Base-by-base conservation (phyloP, 768 basidiomycete genomes). In the Boletus coccyginus region DNA sequence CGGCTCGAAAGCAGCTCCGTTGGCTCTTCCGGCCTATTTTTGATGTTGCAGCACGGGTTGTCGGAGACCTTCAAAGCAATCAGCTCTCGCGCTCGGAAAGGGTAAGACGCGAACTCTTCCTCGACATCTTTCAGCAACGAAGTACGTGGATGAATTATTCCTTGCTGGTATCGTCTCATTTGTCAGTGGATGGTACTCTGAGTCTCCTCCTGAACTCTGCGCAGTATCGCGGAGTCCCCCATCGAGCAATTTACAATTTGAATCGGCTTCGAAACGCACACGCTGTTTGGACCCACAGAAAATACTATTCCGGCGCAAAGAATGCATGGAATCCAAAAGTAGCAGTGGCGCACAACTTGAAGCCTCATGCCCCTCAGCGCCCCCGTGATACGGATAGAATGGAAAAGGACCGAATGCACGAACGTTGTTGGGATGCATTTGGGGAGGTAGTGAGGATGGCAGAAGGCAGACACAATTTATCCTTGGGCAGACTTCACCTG, bases 101-200 rank as follows among this genome's bases (percentile, higher is more conserved):
- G 56, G 56, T 64, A 19, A 61, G 59, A 5, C 66, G 73, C 42
- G 67, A 75, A 50, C 59, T 57, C 7, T 83, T 84, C 79, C 63
- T 88, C 51, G 56, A 65, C 16, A 60, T 58, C 21, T 90, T 87
- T 84, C 78, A 89, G 50, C 66, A 66, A 55, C 79, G 83, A 63
- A 77, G 88, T 86, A 32, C 50, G 73, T 68, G 33, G 36, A 41
- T 48, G 41, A 27, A n/a, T 32, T 0, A n/a, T 33, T 47, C 8
- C 7, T 52, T 16, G 19, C 40, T 38, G 38, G 10, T 27, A 7
- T 43, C 32, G 45, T 65, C 53, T 65, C 44, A 62, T 54, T 56
- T 60, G n/a, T 52, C 35, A 92, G 90, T 88, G 69, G 88, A 91
- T 63, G 79, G 77, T 56, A 89, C 88, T 0, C 75, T 91, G 40